phyloP scores from a whole-genome alignment of 1,284 basidiomycete species.

The Boletus smithii region DNA sequence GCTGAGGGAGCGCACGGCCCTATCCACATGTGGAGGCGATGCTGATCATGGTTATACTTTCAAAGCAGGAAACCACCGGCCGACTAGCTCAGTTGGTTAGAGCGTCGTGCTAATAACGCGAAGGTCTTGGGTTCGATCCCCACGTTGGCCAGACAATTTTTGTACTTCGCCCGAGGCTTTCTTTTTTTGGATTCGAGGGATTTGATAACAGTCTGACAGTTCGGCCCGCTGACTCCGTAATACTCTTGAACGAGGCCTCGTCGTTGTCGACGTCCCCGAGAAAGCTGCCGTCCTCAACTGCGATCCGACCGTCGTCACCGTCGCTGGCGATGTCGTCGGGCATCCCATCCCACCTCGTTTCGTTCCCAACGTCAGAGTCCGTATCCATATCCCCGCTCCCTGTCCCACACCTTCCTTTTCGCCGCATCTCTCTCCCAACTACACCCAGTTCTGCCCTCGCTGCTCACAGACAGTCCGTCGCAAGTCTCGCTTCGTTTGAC shows the following conservation, averaged over 20 bases:
- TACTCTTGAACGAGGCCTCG: neutral
- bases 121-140: slow-evolving; percentile 35
- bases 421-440: slow-evolving; percentile 71
- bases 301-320: slow-evolving; percentile 11
- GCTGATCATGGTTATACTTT: no score
- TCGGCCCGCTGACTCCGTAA: slow-evolving; percentile 20
- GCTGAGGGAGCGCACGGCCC: no score
- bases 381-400: slow-evolving; percentile 23
- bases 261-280: neutral
- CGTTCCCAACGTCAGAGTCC: slow-evolving; percentile 30
- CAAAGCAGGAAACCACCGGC: slow-evolving; percentile 2
- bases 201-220: slow-evolving; percentile 18
- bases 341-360: slow-evolving; percentile 18
- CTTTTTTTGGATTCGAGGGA: slow-evolving; percentile 20
- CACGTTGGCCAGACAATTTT: slow-evolving; percentile 29
- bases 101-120: slow-evolving; percentile 34
- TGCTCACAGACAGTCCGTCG: slow-evolving; percentile 58
- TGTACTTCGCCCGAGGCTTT: neutral
- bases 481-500: slow-evolving; percentile 66
- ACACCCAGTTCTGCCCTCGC: slow-evolving; percentile 42
- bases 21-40: no score
- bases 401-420: slow-evolving; percentile 58
- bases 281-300: slow-evolving; percentile 7
- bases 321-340: slow-evolving; percentile 20
- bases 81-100: slow-evolving; percentile 31